Conservation (phyloP, 768 basidiomycete species). For the Hygrocybe coccinea region DNA sequence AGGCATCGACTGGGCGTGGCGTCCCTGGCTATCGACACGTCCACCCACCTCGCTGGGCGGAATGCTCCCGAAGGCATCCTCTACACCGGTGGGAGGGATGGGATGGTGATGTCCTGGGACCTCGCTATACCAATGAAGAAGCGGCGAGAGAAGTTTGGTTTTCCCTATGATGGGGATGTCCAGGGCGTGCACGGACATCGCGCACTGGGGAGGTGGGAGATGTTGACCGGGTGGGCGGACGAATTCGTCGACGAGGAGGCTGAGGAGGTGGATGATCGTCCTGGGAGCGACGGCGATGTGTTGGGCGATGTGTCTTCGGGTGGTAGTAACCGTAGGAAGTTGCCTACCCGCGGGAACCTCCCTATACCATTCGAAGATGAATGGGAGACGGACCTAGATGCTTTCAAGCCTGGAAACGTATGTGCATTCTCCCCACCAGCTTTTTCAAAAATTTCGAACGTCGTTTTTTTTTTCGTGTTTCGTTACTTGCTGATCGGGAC, state of each 20-base stretch:
- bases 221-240: slow-evolving; percentile 80
- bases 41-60: slow-evolving; percentile 69
- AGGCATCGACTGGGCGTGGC: slow-evolving; percentile 83
- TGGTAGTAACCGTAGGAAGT: slow-evolving; percentile 17
- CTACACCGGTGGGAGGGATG: slow-evolving; percentile 87
- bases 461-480: too few species aligned
- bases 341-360: slow-evolving; percentile 35
- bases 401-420: slow-evolving; percentile 49
- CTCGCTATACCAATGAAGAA: slow-evolving; percentile 62
- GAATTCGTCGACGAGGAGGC: slow-evolving; percentile 61
- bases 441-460: too few species aligned
- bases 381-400: slow-evolving; percentile 73
- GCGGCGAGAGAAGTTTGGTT: slow-evolving; percentile 25
- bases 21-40: slow-evolving; percentile 80
- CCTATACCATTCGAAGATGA: slow-evolving; percentile 60
- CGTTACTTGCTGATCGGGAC: too few species aligned
- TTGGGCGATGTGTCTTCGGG: slow-evolving; percentile 56
- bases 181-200: slow-evolving; percentile 1
- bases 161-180: slow-evolving; percentile 19
- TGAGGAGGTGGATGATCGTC: slow-evolving; percentile 54
- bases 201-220: slow-evolving; percentile 58
- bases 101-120: slow-evolving; percentile 85
- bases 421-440: slow-evolving; percentile 6
- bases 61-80: slow-evolving; percentile 75
- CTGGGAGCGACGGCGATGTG: slow-evolving; percentile 67